Evolutionary conservation across 2,329 filamentous ascomycete genomes (phyloP), one percentile per base, ranked within the genome.

Genomic region (Tetracladium maxilliforme): DNA sequence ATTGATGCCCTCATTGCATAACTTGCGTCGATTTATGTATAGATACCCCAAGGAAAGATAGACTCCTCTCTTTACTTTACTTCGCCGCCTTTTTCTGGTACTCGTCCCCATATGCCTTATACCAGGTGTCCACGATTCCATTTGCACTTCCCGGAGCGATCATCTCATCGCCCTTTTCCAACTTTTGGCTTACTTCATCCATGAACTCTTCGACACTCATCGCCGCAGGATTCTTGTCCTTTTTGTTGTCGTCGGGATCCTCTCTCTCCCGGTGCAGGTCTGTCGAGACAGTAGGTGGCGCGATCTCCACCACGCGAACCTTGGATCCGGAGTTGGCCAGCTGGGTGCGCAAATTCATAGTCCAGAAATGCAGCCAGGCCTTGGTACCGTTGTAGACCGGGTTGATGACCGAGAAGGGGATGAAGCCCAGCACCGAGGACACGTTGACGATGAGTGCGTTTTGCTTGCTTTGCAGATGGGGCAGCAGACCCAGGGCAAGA

Each of bases 301-400:
- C 63, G 34, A 70, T 61, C 42, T 71, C 64, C 1, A 71, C 48
- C 0, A 70, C 58, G 8, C 45, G 49, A 16, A 70, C 44, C 2
- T 47, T 49, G 0, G 49, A 51, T 1, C 31, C 43, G 9, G 45
- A 40, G 22, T 44, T 37, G 1, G 22, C 16, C 6, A 70, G 42
- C 37, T 70, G 64, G 2, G 55, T 54, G 5, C 64, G 49, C 14
- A 72, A 35, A 22, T 61, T 64, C 53, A 70, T 58, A 14, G 46
- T 58, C 53, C 58, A 70, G 40, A 59, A 69, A 36, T 70, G 64
- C 19, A 67, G 19, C 58, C 56, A 71, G 0, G 64, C 60, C 36
- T 72, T 73, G 3, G 62, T 69, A 4, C 58, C 65, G 36, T 67
- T 67, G 42, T 71, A 72, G 2, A 69, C 58, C 0, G 63, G 65